Evolutionary conservation across 805 yeast genomes (phyloP), one percentile per base, ranked within the genome.

Genomic region (Yarrowia divulgata): DNA sequence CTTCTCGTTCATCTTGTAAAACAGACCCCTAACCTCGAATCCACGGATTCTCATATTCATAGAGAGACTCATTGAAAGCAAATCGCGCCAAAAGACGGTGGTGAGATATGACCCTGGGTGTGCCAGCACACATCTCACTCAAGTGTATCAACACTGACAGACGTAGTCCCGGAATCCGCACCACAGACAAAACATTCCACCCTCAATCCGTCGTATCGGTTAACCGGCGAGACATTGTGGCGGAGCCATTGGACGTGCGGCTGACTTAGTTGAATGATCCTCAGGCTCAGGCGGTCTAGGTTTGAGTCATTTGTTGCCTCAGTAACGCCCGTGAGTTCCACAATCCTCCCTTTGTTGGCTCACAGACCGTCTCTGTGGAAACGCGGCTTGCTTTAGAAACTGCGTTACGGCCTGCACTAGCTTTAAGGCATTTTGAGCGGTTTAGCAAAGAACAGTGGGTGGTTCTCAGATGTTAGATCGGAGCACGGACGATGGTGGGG

Each of bases 261-360:
- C 50, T 45, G 66, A 60, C 29, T 14, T 16, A 32, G 19, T 34
- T 16, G 23, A 50, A 8, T 14, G 12, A 8, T 32, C 3, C 14
- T 49, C 39, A 32, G 54, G 54, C 14, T 49, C 39, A 32, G 54
- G 54, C 54, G 18, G 54, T 49, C 32, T 52, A 52, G 39, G 60
- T 54, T 54, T 54, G 60, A 39, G 60, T 54, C 60, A 54, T 54
- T 54, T 54, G 60, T 54, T 54, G 60, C 60, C 60, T 54, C 45
- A 23, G 60, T 54, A 18, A 39, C 45, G 60, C 60, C 60, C 45
- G 42, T 52, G 58, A 9, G 42, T 52, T 37, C 43, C 39, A 35
- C 40, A 34, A 35, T 52, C 42, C n/a, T 29, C 40, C 58, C 18
- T 48, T 46, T 46, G 50, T 46, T 23, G 6, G n/a, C 16, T 9